Evolutionary conservation across 2,329 filamentous ascomycete genomes (phyloP).

Genomic region (Neopestalotiopsis sp.): DNA sequence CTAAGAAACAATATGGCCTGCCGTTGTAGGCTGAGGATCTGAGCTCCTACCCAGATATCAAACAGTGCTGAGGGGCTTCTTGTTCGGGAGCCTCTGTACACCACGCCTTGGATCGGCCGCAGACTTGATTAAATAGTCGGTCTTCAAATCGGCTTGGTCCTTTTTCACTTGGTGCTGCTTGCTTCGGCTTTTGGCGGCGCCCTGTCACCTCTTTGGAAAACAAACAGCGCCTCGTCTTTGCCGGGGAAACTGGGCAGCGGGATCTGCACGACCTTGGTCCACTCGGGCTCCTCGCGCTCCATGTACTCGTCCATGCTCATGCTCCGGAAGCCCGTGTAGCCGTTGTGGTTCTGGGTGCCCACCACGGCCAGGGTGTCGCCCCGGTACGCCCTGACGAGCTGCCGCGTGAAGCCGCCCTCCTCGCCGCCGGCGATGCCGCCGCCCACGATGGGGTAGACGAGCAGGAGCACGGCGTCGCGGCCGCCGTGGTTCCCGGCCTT

Average conservation of each 20-base stretch:
- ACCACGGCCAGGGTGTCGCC: constrained; percentile 73
- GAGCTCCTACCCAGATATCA: too few relatives aligned
- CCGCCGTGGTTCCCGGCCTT: constrained; percentile 46
- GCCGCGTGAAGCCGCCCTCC: constrained; percentile 67
- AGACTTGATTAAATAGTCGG: background rate
- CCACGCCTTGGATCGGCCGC: background rate
- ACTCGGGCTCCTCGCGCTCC: constrained; percentile 58
- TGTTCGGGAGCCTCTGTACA: background rate
- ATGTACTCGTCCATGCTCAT: constrained; percentile 72
- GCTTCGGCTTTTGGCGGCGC: constrained; percentile 30
- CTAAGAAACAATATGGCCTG: too few relatives aligned
- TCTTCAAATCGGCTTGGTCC: background rate
- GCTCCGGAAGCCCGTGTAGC: constrained; percentile 72
- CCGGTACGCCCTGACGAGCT: constrained; percentile 63
- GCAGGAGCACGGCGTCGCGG: constrained; percentile 63
- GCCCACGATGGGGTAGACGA: constrained; percentile 76
- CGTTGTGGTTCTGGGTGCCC: constrained; percentile 76
- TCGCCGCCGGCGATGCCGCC: constrained; percentile 66
- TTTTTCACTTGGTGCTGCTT: background rate
- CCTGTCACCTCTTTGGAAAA: constrained; percentile 60
- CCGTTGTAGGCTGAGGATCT: too few relatives aligned
- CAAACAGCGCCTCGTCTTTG: constrained; percentile 77
- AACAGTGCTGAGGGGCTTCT: too few relatives aligned
- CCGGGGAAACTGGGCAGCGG: constrained; percentile 76
- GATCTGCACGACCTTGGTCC: constrained; percentile 66